phyloP scores from a whole-genome alignment of 2,329 filamentous ascomycete species.

The Rutstroemia sp. region DNA sequence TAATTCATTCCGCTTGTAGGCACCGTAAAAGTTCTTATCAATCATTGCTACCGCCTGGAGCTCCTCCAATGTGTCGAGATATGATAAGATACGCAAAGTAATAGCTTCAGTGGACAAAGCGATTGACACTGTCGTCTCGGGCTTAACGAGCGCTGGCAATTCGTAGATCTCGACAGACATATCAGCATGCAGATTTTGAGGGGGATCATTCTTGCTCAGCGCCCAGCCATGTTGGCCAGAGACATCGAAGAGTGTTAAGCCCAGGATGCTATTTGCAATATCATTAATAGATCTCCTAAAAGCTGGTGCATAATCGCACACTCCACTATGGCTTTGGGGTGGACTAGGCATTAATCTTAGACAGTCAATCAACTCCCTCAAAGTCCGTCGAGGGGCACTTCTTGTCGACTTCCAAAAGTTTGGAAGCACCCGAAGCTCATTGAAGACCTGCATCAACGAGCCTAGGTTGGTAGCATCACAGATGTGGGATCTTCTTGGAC shows the following conservation, averaged over 20 bases:
- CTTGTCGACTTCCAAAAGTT: conserved; percentile 32
- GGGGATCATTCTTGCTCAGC: conserved; percentile 33
- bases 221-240: conserved; percentile 43
- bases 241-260: conserved; percentile 42
- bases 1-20: conserved; percentile 39
- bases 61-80: conserved; percentile 35
- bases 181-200: not conserved
- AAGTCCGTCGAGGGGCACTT: conserved; percentile 31
- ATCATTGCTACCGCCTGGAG: conserved; percentile 37
- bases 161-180: conserved; percentile 7
- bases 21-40: conserved; percentile 37
- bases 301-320: conserved; percentile 42
- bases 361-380: conserved; percentile 39
- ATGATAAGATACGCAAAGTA: conserved; percentile 34
- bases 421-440: conserved; percentile 39
- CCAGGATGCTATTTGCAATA: conserved; percentile 43
- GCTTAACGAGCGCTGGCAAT: conserved; percentile 3
- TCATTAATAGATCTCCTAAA: conserved; percentile 42
- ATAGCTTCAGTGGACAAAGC: conserved; percentile 25
- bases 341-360: conserved; percentile 39
- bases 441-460: conserved; percentile 45
- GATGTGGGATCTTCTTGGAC: conserved; percentile 41
- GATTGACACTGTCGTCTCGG: conserved; percentile 3
- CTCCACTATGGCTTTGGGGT: conserved; percentile 34
- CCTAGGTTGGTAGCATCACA: conserved; percentile 48